phyloP scores from a whole-genome alignment of 2,329 filamentous ascomycete species.

The Aspergillus costaricaensis region DNA sequence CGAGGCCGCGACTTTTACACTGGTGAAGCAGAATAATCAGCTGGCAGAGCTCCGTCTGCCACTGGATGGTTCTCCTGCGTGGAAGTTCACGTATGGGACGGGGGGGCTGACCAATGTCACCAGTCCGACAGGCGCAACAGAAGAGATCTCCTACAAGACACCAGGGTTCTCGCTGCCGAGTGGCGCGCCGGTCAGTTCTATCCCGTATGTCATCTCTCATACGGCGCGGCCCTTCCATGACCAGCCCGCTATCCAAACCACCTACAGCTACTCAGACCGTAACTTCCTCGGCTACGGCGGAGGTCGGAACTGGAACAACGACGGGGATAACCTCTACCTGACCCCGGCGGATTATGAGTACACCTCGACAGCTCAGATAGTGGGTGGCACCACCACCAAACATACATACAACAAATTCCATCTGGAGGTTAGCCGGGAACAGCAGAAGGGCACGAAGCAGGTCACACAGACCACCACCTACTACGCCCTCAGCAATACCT shows the following conservation, averaged over 20 bases:
- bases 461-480: slow-evolving; percentile 2
- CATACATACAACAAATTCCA: slow-evolving; percentile 12
- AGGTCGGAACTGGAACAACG: neutral
- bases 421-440: neutral
- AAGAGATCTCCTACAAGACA: slow-evolving; percentile 1
- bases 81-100: no score
- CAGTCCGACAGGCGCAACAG: neutral
- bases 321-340: slow-evolving; percentile 6
- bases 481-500: neutral
- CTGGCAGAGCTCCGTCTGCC: slow-evolving; percentile 1
- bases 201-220: slow-evolving; percentile 8
- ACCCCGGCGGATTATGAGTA: slow-evolving; percentile 1
- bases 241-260: slow-evolving; percentile 2
- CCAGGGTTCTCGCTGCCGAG: neutral
- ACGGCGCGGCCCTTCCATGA: neutral
- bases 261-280: slow-evolving; percentile 7
- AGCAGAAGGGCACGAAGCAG: slow-evolving; percentile 1
- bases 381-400: neutral
- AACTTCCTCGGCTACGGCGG: slow-evolving; percentile 13
- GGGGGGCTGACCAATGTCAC: neutral
- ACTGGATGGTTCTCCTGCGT: neutral
- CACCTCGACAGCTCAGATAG: neutral
- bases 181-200: neutral
- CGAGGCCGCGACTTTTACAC: slow-evolving; percentile 1
- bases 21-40: neutral